Evolutionary conservation across 495 filamentous ascomycete species (phyloP).

Genomic region (Penicillium longicatenatum): DNA sequence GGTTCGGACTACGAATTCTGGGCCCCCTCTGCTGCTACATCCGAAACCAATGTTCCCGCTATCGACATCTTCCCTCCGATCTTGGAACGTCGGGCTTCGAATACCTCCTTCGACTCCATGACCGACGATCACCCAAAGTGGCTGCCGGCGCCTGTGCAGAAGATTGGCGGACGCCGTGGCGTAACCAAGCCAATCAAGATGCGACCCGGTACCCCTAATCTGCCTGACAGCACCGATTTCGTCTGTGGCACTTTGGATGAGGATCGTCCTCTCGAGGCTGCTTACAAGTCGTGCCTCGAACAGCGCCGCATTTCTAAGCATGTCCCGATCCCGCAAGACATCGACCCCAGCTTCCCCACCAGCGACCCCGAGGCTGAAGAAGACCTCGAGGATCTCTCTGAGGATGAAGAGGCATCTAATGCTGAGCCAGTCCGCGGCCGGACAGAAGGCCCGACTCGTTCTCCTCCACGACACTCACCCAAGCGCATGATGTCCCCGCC

Average conservation of each 20-base stretch:
- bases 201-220: constrained; percentile 73
- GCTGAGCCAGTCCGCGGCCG: constrained; percentile 40
- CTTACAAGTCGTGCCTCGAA: constrained; percentile 84
- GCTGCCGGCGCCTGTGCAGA: constrained; percentile 34
- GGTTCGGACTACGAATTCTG: constrained; percentile 76
- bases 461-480: constrained; percentile 41
- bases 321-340: constrained; percentile 82
- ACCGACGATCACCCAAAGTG: constrained; percentile 45
- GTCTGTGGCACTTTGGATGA: constrained; percentile 97
- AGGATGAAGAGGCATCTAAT: constrained; percentile 44
- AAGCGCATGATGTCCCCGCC: constrained; percentile 57
- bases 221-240: constrained; percentile 97
- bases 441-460: constrained; percentile 24
- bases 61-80: constrained; percentile 49
- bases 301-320: constrained; percentile 79
- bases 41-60: constrained; percentile 54
- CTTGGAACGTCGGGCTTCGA: constrained; percentile 54
- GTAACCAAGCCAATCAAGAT: constrained; percentile 51
- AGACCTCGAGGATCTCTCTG: constrained; percentile 64
- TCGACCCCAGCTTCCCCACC: constrained; percentile 94
- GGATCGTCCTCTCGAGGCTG: constrained; percentile 89
- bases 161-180: constrained; percentile 25
- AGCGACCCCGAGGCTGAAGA: constrained; percentile 87
- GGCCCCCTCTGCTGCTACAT: constrained; percentile 64
- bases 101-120: constrained; percentile 66